Evolutionary conservation across 2,329 filamentous ascomycete genomes (phyloP).

Genomic region (Aschersonia sp.): DNA sequence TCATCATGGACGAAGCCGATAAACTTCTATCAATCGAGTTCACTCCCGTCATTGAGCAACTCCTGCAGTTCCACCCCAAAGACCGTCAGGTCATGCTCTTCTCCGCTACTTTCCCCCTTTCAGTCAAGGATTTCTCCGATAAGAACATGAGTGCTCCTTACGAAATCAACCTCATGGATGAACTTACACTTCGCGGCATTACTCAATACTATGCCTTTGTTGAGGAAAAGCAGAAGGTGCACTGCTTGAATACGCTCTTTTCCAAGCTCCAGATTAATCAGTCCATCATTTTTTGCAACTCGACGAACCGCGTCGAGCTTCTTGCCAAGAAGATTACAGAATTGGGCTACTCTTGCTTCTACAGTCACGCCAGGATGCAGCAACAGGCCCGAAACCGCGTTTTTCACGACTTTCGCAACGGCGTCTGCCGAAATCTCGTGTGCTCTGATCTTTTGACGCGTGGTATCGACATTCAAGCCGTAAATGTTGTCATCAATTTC

Average conservation of each 20-base stretch:
- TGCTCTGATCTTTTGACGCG: slow-evolving; percentile 95
- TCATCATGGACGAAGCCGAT: slow-evolving; percentile 99
- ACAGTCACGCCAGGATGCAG: slow-evolving; percentile 96
- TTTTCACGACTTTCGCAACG: slow-evolving; percentile 98
- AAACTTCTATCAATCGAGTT: slow-evolving; percentile 95
- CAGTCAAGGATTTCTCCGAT: slow-evolving; percentile 95
- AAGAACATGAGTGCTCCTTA: slow-evolving; percentile 95
- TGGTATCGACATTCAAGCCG: slow-evolving; percentile 98
- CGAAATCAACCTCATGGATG: slow-evolving; percentile 99
- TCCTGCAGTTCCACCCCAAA: slow-evolving; percentile 88
- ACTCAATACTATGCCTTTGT: slow-evolving; percentile 99
- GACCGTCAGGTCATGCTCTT: slow-evolving; percentile 99
- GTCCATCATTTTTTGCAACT: slow-evolving; percentile 99
- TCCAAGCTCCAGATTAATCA: slow-evolving; percentile 99
- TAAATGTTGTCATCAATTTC: slow-evolving; percentile 99
- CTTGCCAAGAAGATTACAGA: slow-evolving; percentile 99
- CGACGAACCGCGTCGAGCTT: slow-evolving; percentile 92
- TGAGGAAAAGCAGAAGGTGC: slow-evolving; percentile 98
- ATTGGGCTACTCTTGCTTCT: slow-evolving; percentile 97
- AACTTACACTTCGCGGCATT: slow-evolving; percentile 92
- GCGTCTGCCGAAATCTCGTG: slow-evolving; percentile 92
- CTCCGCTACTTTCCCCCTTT: slow-evolving; percentile 91
- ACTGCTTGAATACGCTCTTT: slow-evolving; percentile 97
- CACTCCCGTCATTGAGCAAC: slow-evolving; percentile 91
- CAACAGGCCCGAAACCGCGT: slow-evolving; percentile 95